Evolutionary conservation across 176 grass and related monocot genomes (phyloP).

Genomic region (Rhynchospora breviuscula): DNA sequence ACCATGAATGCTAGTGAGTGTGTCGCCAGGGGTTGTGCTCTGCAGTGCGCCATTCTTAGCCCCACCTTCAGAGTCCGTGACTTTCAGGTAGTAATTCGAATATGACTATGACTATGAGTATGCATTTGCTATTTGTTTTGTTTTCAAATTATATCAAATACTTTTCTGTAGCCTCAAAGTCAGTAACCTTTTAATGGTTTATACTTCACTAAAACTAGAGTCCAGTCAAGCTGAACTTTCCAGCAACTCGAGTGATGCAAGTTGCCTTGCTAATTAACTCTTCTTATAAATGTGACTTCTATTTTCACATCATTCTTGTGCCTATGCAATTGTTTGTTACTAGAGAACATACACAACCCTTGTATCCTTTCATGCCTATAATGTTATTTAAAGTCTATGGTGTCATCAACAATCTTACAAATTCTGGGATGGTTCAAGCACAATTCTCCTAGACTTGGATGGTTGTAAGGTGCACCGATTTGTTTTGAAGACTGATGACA

Average conservation of each 20-base stretch:
- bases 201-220: background rate
- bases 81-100: conserved; percentile 55
- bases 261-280: background rate
- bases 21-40: conserved; percentile 69
- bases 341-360: background rate
- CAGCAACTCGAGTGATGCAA: background rate
- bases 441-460: background rate
- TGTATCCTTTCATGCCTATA: background rate
- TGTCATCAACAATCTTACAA: background rate
- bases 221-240: background rate
- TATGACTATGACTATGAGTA: background rate
- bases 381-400: background rate
- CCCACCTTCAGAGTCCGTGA: conserved; percentile 95
- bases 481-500: background rate
- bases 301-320: background rate
- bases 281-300: background rate
- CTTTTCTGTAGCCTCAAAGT: background rate
- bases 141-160: background rate
- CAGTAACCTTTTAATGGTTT: background rate
- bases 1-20: conserved; percentile 98
- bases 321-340: background rate
- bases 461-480: background rate
- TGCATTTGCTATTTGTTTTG: background rate
- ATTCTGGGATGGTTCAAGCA: background rate
- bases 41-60: conserved; percentile 89